Conservation (phyloP, 768 basidiomycete genomes). For the Heimioporus sp. region DNA sequence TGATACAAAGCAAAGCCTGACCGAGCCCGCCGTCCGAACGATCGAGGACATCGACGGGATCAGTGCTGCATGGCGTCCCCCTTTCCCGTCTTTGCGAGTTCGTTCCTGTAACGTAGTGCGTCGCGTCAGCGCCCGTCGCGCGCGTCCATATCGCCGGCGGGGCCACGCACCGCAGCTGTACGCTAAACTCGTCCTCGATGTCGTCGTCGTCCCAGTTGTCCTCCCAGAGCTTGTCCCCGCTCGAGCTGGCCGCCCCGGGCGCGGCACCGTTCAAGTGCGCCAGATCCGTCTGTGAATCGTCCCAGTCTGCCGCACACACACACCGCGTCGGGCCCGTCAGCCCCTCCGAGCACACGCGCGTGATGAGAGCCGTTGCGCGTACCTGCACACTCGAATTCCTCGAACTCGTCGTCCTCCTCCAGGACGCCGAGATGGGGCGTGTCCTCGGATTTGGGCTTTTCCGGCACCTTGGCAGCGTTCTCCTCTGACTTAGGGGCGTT, state of each 20-base stretch:
- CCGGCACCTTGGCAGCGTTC: slow-evolving; percentile 23
- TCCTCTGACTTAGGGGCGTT: slow-evolving; percentile 46
- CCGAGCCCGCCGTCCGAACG: too few species aligned
- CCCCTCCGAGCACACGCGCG: too few species aligned
- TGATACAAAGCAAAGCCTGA: slow-evolving; percentile 5
- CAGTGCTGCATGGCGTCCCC: slow-evolving; percentile 57
- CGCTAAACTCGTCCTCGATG: slow-evolving; percentile 95
- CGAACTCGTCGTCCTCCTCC: slow-evolving; percentile 97
- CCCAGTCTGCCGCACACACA: slow-evolving; percentile 82
- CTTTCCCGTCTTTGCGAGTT: slow-evolving; percentile 58
- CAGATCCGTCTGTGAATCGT: slow-evolving; percentile 80
- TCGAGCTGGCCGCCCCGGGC: slow-evolving; percentile 73
- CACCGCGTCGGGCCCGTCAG: neutral
- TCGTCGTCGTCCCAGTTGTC: slow-evolving; percentile 99
- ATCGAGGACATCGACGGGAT: slow-evolving; percentile 5
- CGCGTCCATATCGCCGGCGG: too few species aligned
- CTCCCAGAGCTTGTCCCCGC: slow-evolving; percentile 95
- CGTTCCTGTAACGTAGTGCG: too few species aligned
- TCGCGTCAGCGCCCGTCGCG: too few species aligned
- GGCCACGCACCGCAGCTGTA: slow-evolving; percentile 89
- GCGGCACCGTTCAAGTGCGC: slow-evolving; percentile 73
- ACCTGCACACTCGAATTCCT: slow-evolving; percentile 90
- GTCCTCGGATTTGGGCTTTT: slow-evolving; percentile 45
- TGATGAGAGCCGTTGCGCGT: slow-evolving; percentile 14
- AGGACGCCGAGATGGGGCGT: slow-evolving; percentile 78